Evolutionary conservation across 495 filamentous ascomycete genomes (phyloP).

Genomic region (Apiosordaria backusii): DNA sequence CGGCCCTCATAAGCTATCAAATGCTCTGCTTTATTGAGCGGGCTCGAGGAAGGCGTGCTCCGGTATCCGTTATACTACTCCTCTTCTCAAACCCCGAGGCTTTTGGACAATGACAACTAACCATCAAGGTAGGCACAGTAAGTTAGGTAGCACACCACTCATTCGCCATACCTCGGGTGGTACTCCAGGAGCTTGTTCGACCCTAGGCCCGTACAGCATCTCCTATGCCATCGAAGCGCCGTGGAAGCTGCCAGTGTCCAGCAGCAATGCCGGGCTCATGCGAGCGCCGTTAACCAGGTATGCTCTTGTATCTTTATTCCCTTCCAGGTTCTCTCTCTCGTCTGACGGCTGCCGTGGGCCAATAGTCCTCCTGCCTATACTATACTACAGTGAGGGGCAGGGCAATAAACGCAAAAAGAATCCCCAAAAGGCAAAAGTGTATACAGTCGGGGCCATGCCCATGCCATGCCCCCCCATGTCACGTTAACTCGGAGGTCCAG

Average conservation of each 20-base stretch:
- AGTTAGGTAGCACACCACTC: neutral
- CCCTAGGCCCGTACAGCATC: constrained; percentile 16
- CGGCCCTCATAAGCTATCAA: neutral
- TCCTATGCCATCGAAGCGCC: constrained; percentile 14
- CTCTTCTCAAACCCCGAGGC: neutral
- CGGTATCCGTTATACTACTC: neutral
- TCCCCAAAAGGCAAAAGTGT: neutral
- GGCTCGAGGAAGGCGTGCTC: neutral
- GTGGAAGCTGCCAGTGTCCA: constrained; percentile 15
- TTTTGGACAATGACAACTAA: neutral
- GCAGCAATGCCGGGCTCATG: neutral
- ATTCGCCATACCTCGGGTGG: neutral
- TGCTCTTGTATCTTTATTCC: neutral
- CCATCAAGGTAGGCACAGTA: neutral
- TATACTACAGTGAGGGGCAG: neutral
- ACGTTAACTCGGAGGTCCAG: constrained; percentile 7
- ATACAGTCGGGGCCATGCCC: neutral
- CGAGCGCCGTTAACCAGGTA: neutral
- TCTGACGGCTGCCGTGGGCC: neutral
- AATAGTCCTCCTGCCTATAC: neutral
- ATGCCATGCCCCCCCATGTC: neutral
- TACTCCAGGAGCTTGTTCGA: neutral
- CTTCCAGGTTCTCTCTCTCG: neutral
- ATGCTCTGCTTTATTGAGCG: neutral
- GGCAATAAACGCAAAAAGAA: neutral